These are phyloP conservation scores for Pulveroboletus sp. DNA, from an alignment of 768 basidiomycete genomes.

Conservation along the genomic window DNA sequence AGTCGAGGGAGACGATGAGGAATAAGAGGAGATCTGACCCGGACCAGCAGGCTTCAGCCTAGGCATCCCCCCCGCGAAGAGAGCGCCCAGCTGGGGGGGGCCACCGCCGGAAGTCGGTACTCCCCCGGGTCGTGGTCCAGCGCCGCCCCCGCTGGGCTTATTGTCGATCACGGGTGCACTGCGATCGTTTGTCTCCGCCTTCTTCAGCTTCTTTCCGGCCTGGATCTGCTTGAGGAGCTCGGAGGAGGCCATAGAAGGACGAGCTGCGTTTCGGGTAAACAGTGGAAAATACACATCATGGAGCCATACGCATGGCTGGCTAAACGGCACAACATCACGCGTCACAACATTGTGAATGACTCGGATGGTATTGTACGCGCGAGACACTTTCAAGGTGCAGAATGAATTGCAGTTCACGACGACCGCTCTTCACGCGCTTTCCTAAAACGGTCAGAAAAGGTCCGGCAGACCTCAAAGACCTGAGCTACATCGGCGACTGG, in stretches of 20 bases:
- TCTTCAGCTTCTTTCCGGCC: constrained; percentile 77
- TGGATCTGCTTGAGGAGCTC: constrained; percentile 81
- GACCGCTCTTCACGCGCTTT: no score
- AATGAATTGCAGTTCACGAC: no score
- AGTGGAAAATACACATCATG: constrained; percentile 17
- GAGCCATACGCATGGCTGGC: no score
- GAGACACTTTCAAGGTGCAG: no score
- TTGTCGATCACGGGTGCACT: constrained; percentile 62
- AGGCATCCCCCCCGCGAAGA: constrained; percentile 91
- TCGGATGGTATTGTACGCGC: no score
- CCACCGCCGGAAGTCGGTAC: constrained; percentile 35
- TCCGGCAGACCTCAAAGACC: no score
- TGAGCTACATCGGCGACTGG: no score
- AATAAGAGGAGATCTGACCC: constrained; percentile 38
- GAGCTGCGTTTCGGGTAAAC: constrained; percentile 6
- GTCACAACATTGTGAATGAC: no score
- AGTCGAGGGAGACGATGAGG: not conserved
- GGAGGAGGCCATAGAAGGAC: constrained; percentile 56
- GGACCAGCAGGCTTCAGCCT: constrained; percentile 80
- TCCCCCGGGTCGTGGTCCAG: constrained; percentile 27
- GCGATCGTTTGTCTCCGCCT: constrained; percentile 77
- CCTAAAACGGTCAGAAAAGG: no score
- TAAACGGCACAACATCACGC: no score
- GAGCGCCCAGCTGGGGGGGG: constrained; percentile 75
- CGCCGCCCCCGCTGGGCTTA: constrained; percentile 41